Conservation (phyloP, 1,284 basidiomycete species). For the Sporisorium graminicola region DNA sequence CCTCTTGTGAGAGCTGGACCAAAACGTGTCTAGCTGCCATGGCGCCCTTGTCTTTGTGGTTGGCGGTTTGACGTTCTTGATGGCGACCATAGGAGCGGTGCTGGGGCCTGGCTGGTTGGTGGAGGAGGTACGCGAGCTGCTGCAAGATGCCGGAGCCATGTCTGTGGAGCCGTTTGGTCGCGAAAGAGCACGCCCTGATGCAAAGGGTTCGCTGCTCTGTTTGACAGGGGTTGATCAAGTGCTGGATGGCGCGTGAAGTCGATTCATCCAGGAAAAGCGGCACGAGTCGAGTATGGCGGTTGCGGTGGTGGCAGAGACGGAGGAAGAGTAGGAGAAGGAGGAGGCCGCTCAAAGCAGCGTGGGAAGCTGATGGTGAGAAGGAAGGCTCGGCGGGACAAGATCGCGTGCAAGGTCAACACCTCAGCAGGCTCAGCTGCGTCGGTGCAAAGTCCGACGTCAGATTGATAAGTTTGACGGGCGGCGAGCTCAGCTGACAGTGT, state of each 20-base stretch:
- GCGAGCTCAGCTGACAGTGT: background rate
- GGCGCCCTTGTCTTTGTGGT: conserved; percentile 25
- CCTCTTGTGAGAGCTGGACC: conserved; percentile 31
- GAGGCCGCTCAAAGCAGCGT: conserved; percentile 1
- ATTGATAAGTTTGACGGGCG: too few relatives aligned
- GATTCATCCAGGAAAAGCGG: background rate
- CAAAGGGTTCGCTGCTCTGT: background rate
- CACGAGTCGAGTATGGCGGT: too few relatives aligned
- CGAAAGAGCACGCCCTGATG: background rate
- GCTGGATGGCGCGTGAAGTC: background rate
- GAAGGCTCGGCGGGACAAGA: background rate
- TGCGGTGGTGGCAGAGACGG: background rate
- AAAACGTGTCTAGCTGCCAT: conserved; percentile 48
- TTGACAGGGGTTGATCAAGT: background rate
- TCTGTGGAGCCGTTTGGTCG: background rate
- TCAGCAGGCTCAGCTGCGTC: background rate
- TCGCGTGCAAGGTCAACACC: background rate
- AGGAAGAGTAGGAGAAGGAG: too few relatives aligned
- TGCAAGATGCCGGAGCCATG: conserved; percentile 22
- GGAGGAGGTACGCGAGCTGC: conserved; percentile 6
- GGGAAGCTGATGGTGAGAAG: conserved; percentile 1
- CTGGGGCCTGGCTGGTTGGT: conserved; percentile 10
- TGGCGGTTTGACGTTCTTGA: conserved; percentile 17
- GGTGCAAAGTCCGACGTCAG: conserved; percentile 8
- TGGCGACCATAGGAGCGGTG: conserved; percentile 7